phyloP scores from a whole-genome alignment of 139 green algal genomes.

The Chlorella sp. region DNA sequence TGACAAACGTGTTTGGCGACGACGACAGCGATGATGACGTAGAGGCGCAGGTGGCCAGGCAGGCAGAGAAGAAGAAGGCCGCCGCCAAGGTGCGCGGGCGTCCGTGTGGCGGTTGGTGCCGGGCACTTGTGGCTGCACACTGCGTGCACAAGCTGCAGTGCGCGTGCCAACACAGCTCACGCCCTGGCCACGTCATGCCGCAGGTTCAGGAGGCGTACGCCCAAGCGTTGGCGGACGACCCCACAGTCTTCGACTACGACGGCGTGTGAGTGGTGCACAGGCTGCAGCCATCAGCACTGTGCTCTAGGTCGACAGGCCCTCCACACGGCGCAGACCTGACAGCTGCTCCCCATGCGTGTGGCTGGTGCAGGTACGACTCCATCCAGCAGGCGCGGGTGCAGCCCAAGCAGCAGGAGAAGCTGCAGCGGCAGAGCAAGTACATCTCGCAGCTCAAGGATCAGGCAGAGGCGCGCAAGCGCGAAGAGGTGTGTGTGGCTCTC shows the following conservation, averaged over 20 bases:
- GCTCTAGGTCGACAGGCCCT: too few species aligned
- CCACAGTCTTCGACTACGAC: constrained; percentile 93
- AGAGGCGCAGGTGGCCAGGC: constrained; percentile 42
- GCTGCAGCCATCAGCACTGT: too few species aligned
- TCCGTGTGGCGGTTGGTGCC: background rate
- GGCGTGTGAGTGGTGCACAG: constrained; percentile 29
- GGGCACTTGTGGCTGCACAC: background rate
- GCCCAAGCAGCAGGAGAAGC: constrained; percentile 46
- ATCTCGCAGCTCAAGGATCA: constrained; percentile 56
- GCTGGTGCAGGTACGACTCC: constrained; percentile 76
- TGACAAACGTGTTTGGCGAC: constrained; percentile 56
- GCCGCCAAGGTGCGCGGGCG: constrained; percentile 53
- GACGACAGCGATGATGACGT: constrained; percentile 50
- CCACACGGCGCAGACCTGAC: too few species aligned
- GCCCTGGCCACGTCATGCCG: too few species aligned
- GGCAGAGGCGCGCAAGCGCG: constrained; percentile 72
- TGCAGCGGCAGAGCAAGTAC: constrained; percentile 31
- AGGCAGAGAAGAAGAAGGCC: constrained; percentile 58
- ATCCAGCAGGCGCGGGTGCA: constrained; percentile 57
- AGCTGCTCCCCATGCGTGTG: too few species aligned
- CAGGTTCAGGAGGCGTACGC: constrained; percentile 71
- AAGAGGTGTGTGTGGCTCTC: constrained; percentile 45
- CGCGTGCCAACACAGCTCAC: too few species aligned
- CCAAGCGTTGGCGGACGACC: constrained; percentile 81
- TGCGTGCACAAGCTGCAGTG: background rate